Conservation (phyloP, 148 eudicot species). For the Agrostemma githago region DNA sequence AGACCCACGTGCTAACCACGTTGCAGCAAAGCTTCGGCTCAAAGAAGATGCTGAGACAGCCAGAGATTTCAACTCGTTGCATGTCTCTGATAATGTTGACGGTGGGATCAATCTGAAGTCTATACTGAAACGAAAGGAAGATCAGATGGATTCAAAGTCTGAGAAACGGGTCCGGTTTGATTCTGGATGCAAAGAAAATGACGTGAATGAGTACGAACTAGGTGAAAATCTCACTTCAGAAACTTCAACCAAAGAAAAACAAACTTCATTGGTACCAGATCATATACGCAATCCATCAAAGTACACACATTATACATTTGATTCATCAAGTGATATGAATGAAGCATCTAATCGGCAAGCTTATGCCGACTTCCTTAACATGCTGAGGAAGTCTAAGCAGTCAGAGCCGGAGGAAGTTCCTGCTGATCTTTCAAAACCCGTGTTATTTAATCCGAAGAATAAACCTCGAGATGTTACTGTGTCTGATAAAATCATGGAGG, state of each 20-base stretch:
- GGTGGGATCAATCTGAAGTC: conserved; percentile 36
- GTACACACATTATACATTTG: conserved; percentile 57
- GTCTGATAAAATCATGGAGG: conserved; percentile 20
- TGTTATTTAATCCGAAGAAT: conserved; percentile 29
- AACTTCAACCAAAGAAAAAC: conserved; percentile 20
- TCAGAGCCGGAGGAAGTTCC: conserved; percentile 31
- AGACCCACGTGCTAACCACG: conserved; percentile 82
- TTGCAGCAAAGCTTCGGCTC: conserved; percentile 68
- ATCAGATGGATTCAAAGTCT: conserved; percentile 29
- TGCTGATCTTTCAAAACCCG: conserved; percentile 35
- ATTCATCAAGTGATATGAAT: conserved; percentile 32
- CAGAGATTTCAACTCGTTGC: conserved; percentile 36
- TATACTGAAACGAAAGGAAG: conserved; percentile 55
- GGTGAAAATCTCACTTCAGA: conserved; percentile 19
- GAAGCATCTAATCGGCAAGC: conserved; percentile 32
- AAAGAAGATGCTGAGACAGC: conserved; percentile 75
- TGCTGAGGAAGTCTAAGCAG: conserved; percentile 28
- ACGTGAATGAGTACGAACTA: conserved; percentile 25
- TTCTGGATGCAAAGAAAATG: conserved; percentile 28
- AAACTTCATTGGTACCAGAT: conserved; percentile 51
- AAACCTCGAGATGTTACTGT: conserved; percentile 17
- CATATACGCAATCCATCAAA: conserved; percentile 60
- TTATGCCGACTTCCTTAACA: conserved; percentile 26
- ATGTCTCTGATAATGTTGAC: conserved; percentile 35
- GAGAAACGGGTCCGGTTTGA: conserved; percentile 60